Evolutionary conservation across 2,329 filamentous ascomycete genomes (phyloP).

Genomic region (Fusarium subtropicale): DNA sequence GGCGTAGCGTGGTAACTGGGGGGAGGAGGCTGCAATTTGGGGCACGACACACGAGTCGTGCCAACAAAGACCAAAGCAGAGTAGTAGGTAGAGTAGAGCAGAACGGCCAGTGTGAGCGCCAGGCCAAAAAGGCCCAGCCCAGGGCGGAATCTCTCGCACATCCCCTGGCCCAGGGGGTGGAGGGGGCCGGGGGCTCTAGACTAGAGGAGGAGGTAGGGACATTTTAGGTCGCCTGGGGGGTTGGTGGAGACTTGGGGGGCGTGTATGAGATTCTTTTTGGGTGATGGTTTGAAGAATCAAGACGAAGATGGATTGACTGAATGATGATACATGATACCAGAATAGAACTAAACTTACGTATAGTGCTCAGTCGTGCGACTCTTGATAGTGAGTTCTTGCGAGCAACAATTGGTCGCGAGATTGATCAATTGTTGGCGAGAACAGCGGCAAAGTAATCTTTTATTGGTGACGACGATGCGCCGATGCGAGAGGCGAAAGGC

Average conservation of each 20-base stretch:
- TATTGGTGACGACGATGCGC: slow-evolving; percentile 15
- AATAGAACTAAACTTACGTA: slow-evolving; percentile 8
- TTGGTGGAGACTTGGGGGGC: slow-evolving; percentile 33
- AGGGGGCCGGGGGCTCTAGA: slow-evolving; percentile 33
- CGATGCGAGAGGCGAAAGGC: slow-evolving; percentile 8
- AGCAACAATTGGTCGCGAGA: neutral
- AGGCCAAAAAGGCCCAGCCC: slow-evolving; percentile 48
- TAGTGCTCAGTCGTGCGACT: neutral
- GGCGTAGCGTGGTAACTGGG: slow-evolving; percentile 46
- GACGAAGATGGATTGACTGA: neutral
- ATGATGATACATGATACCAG: neutral
- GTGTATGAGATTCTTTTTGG: slow-evolving; percentile 10
- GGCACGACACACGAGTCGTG: slow-evolving; percentile 50
- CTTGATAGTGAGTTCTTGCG: neutral
- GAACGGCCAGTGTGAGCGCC: neutral
- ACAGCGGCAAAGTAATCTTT: slow-evolving; percentile 4
- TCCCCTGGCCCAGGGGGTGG: slow-evolving; percentile 48
- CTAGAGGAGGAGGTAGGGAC: slow-evolving; percentile 19
- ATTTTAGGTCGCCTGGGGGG: slow-evolving; percentile 28
- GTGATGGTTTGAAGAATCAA: slow-evolving; percentile 5
- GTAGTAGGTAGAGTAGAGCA: neutral
- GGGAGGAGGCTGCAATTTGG: slow-evolving; percentile 48
- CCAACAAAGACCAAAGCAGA: slow-evolving; percentile 33
- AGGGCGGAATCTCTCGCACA: slow-evolving; percentile 48
- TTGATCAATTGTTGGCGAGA: neutral